Base-by-base conservation (phyloP, 345 rosid genomes). In the Jatropha curcas region DNA sequence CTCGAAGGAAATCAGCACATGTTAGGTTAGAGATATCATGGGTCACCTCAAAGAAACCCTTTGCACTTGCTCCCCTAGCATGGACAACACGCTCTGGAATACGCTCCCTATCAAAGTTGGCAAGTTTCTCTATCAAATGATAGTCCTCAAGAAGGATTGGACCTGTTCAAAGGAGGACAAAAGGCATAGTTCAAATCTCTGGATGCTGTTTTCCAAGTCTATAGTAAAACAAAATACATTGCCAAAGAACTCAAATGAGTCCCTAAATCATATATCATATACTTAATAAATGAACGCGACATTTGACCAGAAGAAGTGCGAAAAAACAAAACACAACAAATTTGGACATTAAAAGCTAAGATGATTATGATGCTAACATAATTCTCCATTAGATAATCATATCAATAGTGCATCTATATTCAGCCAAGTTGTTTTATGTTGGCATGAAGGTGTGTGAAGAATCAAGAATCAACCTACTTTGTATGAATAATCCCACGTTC, bases 61-160 rank as follows among this genome's bases (percentile, higher is more conserved):
- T 95, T 14, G 98, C 98, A 80, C 99, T 95, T 50, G 93, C 99
- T 70, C 99, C 97, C 82, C 99, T 86, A 45, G 98, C 98, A 74
- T 95, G 98, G 82, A 95, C 99, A 28, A 95, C 97, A 71, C 99
- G 94, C 84, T 95, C 98, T 35, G 98, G 99, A 75, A 95, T 91
- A 65, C 99, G 62, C 81, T 95, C 98, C 76, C 99, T 86, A 70
- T 88, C 96, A 71, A 95, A 92, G 71, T 92, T 89, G 81, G 99
- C 98, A 43, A 95, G 77, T 80, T 95, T 95, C 79, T 95, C 98
- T 50, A 95, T 79, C 76, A 95, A 75, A 85, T 95, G 99, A 70
- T 92, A 95, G 85, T 95, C 99, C 91, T 95, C 98, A 5, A 92
- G 88, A 69, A 95, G 94, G 73, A 95, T 81, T 4, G 99, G 99